phyloP scores from a whole-genome alignment of 805 yeast species.

The Candida qinlingensis region DNA sequence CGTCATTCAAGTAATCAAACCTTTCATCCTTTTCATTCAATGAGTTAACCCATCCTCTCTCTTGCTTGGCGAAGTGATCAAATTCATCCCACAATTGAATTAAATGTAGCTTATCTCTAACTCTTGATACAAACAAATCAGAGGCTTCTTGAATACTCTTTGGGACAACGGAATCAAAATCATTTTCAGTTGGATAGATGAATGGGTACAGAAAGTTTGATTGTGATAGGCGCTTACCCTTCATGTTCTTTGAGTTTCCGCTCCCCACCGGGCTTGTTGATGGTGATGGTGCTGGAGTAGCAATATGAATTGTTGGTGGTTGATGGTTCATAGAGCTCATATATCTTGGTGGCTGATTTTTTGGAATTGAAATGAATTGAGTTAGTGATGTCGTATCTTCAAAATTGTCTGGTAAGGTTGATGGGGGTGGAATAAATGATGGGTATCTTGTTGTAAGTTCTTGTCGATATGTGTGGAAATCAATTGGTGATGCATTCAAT shows the following conservation, averaged over 20 bases:
- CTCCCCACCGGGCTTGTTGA: conserved; percentile 43
- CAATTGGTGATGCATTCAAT: conserved; percentile 70
- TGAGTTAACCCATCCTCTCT: conserved; percentile 49
- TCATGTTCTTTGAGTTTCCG: conserved; percentile 13
- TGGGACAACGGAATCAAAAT: conserved; percentile 41
- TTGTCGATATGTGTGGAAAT: conserved; percentile 73
- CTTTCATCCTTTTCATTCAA: conserved; percentile 18
- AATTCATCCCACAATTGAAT: conserved; percentile 70
- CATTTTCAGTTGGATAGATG: conserved; percentile 47
- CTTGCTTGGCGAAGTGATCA: conserved; percentile 65
- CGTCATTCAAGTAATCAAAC: conserved; percentile 26
- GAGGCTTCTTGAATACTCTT: conserved; percentile 77
- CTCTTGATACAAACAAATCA: conserved; percentile 53
- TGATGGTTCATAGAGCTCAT: conserved; percentile 39
- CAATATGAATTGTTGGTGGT: conserved; percentile 57
- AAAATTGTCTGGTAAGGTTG: conserved; percentile 39
- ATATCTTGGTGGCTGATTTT: conserved; percentile 40
- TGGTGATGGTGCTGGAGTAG: conserved; percentile 89
- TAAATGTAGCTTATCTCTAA: conserved; percentile 61
- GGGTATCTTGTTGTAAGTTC: conserved; percentile 77
- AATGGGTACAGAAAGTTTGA: conserved; percentile 64
- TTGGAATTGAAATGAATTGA: conserved; percentile 53
- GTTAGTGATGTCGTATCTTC: conserved; percentile 51
- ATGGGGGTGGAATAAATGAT: conserved; percentile 47
- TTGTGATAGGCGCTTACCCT: conserved; percentile 53